Conservation (phyloP, 2,329 filamentous ascomycete species). For the Ophiocordyceps polyrhachis-furcata region DNA sequence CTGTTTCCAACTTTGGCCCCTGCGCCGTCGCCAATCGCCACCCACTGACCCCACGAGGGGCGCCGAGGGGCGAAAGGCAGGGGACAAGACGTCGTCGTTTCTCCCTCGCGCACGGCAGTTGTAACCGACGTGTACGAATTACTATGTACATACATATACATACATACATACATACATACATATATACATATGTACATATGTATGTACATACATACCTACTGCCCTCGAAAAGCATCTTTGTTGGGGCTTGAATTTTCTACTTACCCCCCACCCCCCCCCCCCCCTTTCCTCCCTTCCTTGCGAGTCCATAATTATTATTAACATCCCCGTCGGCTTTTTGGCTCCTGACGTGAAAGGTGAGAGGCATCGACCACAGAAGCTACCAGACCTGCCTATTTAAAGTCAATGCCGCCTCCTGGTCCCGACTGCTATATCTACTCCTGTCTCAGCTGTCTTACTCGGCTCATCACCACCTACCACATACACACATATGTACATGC, state of each 20-base stretch:
- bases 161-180: not conserved
- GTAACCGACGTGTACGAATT: conserved; percentile 1
- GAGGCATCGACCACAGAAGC: not conserved
- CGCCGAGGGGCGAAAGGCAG: conserved; percentile 1
- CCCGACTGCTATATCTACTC: not conserved
- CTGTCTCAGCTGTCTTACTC: not conserved
- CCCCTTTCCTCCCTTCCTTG: not conserved
- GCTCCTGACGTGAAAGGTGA: not conserved
- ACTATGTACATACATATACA: too few species aligned
- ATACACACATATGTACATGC: not conserved
- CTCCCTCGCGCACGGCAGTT: conserved; percentile 1
- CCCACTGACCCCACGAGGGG: conserved; percentile 3
- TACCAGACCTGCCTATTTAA: not conserved
- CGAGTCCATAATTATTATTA: not conserved
- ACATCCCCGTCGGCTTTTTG: not conserved
- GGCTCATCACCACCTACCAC: not conserved
- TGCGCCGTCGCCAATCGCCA: conserved; percentile 1
- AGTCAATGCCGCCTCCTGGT: not conserved
- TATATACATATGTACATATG: not conserved
- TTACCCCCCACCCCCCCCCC: not conserved
- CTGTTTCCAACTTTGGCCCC: conserved; percentile 1
- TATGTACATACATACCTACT: not conserved
- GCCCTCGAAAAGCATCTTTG: conserved; percentile 2
- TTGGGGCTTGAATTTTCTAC: not conserved
- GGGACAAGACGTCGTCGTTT: conserved; percentile 5